phyloP scores from a whole-genome alignment of 2,329 filamentous ascomycete genomes.

The Bipolaris zeicola region DNA sequence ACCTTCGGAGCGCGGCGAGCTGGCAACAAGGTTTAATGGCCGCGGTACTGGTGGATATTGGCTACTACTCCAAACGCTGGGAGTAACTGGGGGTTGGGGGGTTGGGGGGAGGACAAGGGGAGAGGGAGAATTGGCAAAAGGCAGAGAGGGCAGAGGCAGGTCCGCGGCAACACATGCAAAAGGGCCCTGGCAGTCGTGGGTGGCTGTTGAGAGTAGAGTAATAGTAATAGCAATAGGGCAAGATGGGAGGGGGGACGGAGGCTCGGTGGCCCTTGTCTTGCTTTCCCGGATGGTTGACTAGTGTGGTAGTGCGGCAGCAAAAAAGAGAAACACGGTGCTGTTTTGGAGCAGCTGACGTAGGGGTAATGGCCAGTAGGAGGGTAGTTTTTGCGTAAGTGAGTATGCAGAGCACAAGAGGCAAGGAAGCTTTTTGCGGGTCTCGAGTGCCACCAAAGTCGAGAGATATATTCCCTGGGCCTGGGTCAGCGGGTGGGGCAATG shows the following conservation, averaged over 20 bases:
- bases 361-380: background rate
- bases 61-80: slow-evolving; percentile 3
- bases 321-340: background rate
- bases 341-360: background rate
- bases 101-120: slow-evolving; percentile 12
- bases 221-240: background rate
- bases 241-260: slow-evolving; percentile 4
- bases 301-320: slow-evolving; percentile 11
- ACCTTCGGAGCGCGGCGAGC: slow-evolving; percentile 29
- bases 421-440: slow-evolving; percentile 29
- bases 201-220: slow-evolving; percentile 9
- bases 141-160: slow-evolving; percentile 15
- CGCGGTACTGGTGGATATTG: slow-evolving; percentile 37
- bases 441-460: slow-evolving; percentile 29
- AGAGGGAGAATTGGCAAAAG: slow-evolving; percentile 22
- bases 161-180: slow-evolving; percentile 27
- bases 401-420: slow-evolving; percentile 7
- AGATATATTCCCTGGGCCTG: slow-evolving; percentile 22
- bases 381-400: background rate
- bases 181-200: slow-evolving; percentile 16
- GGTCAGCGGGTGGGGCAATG: slow-evolving; percentile 28
- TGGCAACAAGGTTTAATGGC: slow-evolving; percentile 31
- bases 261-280: slow-evolving; percentile 14
- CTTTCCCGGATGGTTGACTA: slow-evolving; percentile 8
- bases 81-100: slow-evolving; percentile 8